phyloP scores from a whole-genome alignment of 2,329 filamentous ascomycete species.

The Claviceps sp. region DNA sequence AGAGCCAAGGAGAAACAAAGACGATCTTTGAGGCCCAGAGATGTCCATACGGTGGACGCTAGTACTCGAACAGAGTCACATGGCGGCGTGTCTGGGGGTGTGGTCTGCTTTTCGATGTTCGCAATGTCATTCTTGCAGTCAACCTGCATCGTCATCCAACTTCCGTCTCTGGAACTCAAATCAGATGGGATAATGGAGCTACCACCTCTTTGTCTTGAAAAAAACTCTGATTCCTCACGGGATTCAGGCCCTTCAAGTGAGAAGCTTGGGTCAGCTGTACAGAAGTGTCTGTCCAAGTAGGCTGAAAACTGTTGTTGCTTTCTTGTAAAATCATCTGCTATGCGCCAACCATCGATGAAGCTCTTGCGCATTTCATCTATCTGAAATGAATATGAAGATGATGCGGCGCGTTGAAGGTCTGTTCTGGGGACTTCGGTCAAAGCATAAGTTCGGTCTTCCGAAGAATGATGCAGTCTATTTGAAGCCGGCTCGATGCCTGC shows the following conservation, averaged over 20 bases:
- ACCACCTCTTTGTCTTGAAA: background rate
- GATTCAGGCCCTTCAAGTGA: background rate
- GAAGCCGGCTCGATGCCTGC: background rate
- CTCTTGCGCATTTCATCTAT: constrained; percentile 39
- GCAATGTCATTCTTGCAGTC: background rate
- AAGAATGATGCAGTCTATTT: too few relatives aligned
- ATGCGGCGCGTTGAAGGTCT: background rate
- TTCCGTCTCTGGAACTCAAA: background rate
- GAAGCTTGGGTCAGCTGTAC: background rate
- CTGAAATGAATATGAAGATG: constrained; percentile 10
- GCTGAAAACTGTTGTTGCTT: constrained; percentile 2
- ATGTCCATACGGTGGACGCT: constrained; percentile 53
- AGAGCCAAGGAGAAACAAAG: constrained; percentile 46
- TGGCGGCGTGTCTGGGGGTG: background rate
- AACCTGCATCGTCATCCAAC: background rate
- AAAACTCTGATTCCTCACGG: background rate
- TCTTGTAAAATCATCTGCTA: background rate
- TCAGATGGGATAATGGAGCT: background rate
- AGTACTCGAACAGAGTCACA: constrained; percentile 9
- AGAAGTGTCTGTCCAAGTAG: constrained; percentile 4
- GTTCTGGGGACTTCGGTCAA: background rate
- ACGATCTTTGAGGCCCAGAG: constrained; percentile 37
- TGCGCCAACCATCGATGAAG: constrained; percentile 27
- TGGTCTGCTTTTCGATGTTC: background rate
- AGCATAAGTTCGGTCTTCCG: too few relatives aligned